Evolutionary conservation across 768 basidiomycete genomes (phyloP).

Genomic region (Pulveroboletus sp.): DNA sequence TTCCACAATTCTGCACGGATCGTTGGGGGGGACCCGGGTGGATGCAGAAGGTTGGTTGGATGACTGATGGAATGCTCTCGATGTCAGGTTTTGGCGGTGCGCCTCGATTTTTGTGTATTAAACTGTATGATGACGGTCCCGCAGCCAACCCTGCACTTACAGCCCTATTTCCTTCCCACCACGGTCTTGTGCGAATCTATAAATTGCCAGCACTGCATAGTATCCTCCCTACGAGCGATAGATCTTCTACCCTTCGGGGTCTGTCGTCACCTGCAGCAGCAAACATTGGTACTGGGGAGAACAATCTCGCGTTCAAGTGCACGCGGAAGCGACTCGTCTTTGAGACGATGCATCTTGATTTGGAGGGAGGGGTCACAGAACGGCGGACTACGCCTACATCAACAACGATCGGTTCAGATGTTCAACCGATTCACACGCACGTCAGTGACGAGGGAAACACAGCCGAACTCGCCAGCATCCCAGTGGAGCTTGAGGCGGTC

Average conservation of each 20-base stretch:
- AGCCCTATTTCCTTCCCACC: conserved; percentile 73
- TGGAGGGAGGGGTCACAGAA: conserved; percentile 81
- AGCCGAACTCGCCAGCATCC: conserved; percentile 36
- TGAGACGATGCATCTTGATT: conserved; percentile 86
- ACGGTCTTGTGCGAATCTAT: conserved; percentile 80
- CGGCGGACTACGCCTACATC: conserved; percentile 57
- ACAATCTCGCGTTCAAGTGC: conserved; percentile 93
- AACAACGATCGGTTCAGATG: conserved; percentile 20
- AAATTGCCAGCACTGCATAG: conserved; percentile 71
- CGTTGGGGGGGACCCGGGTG: conserved; percentile 63
- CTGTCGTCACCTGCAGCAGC: conserved; percentile 52
- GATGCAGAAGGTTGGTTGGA: conserved; percentile 76
- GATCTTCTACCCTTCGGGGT: conserved; percentile 79
- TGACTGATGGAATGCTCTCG: conserved; percentile 70
- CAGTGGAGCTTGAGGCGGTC: conserved; percentile 42
- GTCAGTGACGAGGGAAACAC: conserved; percentile 10
- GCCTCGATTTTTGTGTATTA: conserved; percentile 20
- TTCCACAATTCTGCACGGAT: conserved; percentile 58
- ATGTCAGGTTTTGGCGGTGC: conserved; percentile 77
- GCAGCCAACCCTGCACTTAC: conserved; percentile 75
- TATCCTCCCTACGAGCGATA: conserved; percentile 75
- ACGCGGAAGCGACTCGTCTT: conserved; percentile 83
- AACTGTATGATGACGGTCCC: conserved; percentile 8
- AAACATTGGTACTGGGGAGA: conserved; percentile 76
- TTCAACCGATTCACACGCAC: conserved; percentile 16